phyloP scores from a whole-genome alignment of 2,329 filamentous ascomycete genomes.

The Paraconiothyrium brasiliense region DNA sequence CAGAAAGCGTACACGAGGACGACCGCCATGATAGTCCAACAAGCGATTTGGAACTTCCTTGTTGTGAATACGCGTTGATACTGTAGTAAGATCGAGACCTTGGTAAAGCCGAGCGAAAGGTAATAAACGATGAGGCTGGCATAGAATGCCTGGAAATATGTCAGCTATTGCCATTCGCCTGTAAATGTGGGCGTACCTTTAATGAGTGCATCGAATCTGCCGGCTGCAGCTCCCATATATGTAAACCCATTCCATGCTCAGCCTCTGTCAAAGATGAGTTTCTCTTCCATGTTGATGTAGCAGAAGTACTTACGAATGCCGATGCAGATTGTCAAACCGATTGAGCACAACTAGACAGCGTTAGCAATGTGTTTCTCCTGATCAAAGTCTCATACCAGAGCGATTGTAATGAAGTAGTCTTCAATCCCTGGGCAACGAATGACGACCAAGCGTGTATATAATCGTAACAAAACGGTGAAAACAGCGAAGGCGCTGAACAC shows the following conservation, averaged over 20 bases:
- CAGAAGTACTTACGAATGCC: slow-evolving; percentile 35
- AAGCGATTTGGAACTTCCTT: slow-evolving; percentile 35
- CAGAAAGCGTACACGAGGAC: slow-evolving; percentile 40
- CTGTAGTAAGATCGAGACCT: slow-evolving; percentile 46
- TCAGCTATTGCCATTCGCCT: slow-evolving; percentile 10
- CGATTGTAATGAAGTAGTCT: slow-evolving; percentile 13
- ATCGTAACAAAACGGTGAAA: slow-evolving; percentile 9
- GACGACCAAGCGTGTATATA: slow-evolving; percentile 17
- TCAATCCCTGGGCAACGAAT: slow-evolving; percentile 15
- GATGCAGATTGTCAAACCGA: slow-evolving; percentile 40
- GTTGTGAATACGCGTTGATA: slow-evolving; percentile 44
- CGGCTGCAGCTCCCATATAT: slow-evolving; percentile 25
- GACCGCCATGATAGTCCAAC: slow-evolving; percentile 36
- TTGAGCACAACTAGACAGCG: slow-evolving; percentile 33
- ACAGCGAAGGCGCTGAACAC: slow-evolving; percentile 12
- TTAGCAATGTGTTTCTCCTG: neutral
- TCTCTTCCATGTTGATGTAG: neutral
- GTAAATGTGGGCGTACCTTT: slow-evolving; percentile 29
- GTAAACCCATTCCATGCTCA: slow-evolving; percentile 42
- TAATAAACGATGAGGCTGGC: slow-evolving; percentile 45
- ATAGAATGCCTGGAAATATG: slow-evolving; percentile 39
- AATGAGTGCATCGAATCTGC: slow-evolving; percentile 31
- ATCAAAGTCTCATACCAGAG: slow-evolving; percentile 4
- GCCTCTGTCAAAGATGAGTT: slow-evolving; percentile 35
- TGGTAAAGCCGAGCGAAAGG: slow-evolving; percentile 44